Evolutionary conservation across 2,329 filamentous ascomycete genomes (phyloP), one percentile per base, ranked within the genome.

Genomic region (Epichloe glyceriae): DNA sequence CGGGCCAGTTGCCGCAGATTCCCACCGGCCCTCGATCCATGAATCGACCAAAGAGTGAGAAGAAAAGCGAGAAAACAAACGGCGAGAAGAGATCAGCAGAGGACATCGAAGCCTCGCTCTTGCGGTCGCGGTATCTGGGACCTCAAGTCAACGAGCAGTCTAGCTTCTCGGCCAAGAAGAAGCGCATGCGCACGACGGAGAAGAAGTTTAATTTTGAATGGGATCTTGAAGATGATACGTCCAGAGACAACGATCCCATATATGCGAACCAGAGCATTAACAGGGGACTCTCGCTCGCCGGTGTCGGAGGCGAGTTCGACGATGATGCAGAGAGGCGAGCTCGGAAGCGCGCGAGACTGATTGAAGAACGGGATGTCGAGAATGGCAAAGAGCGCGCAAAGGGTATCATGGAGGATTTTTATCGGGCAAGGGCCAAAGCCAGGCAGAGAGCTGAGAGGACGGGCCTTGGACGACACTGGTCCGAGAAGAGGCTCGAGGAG

Each of bases 191-290:
- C 54, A 95, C 89, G 1, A 93, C 88, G 1, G 91, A 95, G 62
- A 88, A 90, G 69, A 97, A 98, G 66, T 98, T 98, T 73, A 98
- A 96, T 61, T 98, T 98, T 61, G 93, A 95, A 60, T 98, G 93
- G 93, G 94, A 95, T 59, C 79, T 82, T 1, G 87, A 94, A 54
- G 93, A 98, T 63, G 93, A 98, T 66, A 98, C 93, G 0, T 66
- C 63, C 5, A 60, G 64, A 50, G 59, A 63, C 34, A 85, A 89
- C 63, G 90, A 95, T 59, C 86, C 87, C 1, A 75, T 93, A 39
- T 94, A 95, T 64, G 56, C 62, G 19, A 58, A 59, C 38, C 63
- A 65, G 50, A 58, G 51, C 26, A 52, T 58, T 49, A 61, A 65
- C 58, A 57, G 62, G 22, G 65, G 62, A 19, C 61, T 58, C 45